A percentile compares a stretch with the other conserved stretches of the same genome.
Evolutionary conservation across 2,329 filamentous ascomycete species (phyloP).

Genomic region (Scedosporium apiospermum): DNA sequence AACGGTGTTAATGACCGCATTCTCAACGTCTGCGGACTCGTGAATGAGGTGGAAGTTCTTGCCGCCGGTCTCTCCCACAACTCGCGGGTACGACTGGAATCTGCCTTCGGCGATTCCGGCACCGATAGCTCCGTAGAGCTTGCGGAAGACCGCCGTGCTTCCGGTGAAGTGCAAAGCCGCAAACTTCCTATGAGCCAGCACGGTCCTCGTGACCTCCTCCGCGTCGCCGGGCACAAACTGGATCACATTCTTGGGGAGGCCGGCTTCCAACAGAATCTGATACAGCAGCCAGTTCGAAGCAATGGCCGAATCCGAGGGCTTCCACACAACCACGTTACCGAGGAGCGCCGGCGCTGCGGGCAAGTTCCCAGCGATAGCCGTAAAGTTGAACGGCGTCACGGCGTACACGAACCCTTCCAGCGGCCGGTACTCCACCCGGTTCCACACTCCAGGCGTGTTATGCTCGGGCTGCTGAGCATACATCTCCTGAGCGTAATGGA

Average conservation of each 20-base stretch:
- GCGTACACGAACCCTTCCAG: slow-evolving; percentile 95
- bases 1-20: slow-evolving; percentile 72
- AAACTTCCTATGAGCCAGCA: slow-evolving; percentile 70
- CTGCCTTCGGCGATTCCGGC: slow-evolving; percentile 69
- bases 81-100: slow-evolving; percentile 77
- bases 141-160: slow-evolving; percentile 83
- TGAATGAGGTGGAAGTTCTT: slow-evolving; percentile 92
- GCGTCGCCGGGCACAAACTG: slow-evolving; percentile 90
- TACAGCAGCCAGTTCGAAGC: slow-evolving; percentile 88
- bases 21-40: slow-evolving; percentile 64
- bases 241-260: slow-evolving; percentile 79
- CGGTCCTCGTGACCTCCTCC: slow-evolving; percentile 68
- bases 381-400: slow-evolving; percentile 94
- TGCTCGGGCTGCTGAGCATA: slow-evolving; percentile 81
- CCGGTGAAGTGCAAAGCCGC: slow-evolving; percentile 93
- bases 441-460: slow-evolving; percentile 80
- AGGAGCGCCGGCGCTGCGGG: slow-evolving; percentile 74
- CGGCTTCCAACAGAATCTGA: slow-evolving; percentile 83
- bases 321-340: slow-evolving; percentile 95
- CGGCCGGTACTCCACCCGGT: slow-evolving; percentile 79
- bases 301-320: slow-evolving; percentile 83
- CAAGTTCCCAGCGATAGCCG: slow-evolving; percentile 84
- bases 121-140: slow-evolving; percentile 79
- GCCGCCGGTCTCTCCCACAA: slow-evolving; percentile 84
- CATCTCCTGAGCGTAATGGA: slow-evolving; percentile 85